Conservation (phyloP, 768 basidiomycete genomes). For the Polyporus arcularius region DNA sequence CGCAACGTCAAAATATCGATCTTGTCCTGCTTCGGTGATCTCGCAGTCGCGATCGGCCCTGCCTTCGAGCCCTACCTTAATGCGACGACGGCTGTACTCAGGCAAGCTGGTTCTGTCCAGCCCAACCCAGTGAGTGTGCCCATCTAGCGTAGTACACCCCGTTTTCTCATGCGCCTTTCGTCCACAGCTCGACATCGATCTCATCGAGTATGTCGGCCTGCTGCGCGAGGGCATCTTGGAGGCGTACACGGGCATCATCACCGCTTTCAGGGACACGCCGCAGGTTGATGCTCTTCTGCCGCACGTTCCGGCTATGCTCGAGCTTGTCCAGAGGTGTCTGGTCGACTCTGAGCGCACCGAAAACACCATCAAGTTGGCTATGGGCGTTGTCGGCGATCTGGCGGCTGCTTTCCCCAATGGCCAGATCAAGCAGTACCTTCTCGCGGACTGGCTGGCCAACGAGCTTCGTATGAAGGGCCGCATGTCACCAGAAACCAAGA, state of each 20-base stretch:
- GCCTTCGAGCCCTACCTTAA: conserved; percentile 87
- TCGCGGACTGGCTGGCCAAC: conserved; percentile 76
- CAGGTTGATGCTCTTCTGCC: conserved; percentile 71
- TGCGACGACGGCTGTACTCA: conserved; percentile 87
- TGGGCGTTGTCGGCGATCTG: conserved; percentile 91
- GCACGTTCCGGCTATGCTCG: conserved; percentile 73
- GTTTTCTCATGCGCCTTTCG: background rate
- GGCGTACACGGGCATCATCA: conserved; percentile 93
- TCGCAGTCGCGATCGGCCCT: conserved; percentile 88
- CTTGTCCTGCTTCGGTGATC: conserved; percentile 93
- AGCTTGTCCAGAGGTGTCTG: conserved; percentile 77
- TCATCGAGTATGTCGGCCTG: conserved; percentile 88
- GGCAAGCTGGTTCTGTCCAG: conserved; percentile 86
- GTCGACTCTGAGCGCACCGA: conserved; percentile 86
- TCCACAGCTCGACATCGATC: conserved; percentile 77
- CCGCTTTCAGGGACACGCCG: conserved; percentile 85
- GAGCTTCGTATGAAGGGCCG: conserved; percentile 76
- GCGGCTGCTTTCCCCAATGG: conserved; percentile 85
- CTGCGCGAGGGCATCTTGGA: conserved; percentile 95
- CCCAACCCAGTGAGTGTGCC: conserved; percentile 73
- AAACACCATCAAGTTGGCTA: conserved; percentile 66
- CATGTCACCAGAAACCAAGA: conserved; percentile 77
- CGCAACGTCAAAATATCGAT: conserved; percentile 97
- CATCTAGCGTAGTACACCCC: background rate
- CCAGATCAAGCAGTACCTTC: conserved; percentile 76